Percentiles rank a stretch among this genome's conserved stretches.
phyloP scores from a whole-genome alignment of 1,284 basidiomycete genomes.

The Pterula multifida region DNA sequence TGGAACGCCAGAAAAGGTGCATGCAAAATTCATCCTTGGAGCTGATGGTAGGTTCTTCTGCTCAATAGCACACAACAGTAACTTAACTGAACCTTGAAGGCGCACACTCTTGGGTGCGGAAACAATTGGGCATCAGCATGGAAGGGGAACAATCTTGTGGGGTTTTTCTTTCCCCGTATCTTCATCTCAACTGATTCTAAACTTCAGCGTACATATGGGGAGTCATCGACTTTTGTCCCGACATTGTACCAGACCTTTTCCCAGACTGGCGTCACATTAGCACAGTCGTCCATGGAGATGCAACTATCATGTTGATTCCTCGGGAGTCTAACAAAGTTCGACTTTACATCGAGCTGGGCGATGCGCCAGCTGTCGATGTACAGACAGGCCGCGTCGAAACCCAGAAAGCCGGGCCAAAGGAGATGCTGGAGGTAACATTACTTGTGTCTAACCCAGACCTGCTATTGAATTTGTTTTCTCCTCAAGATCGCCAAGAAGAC shows the following conservation, averaged over 20 bases:
- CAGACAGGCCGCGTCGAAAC: constrained; percentile 29
- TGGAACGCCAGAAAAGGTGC: constrained; percentile 16
- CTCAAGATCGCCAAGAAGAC: neutral
- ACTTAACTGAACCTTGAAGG: constrained; percentile 29
- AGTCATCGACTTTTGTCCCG: constrained; percentile 58
- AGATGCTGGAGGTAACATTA: constrained; percentile 30
- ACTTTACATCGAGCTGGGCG: constrained; percentile 67
- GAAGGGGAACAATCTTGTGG: neutral
- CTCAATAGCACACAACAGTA: too few relatives aligned
- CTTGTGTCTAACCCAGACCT: neutral
- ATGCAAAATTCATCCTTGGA: constrained; percentile 38
- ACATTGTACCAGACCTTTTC: constrained; percentile 43
- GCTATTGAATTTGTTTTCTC: neutral
- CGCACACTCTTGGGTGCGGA: constrained; percentile 78
- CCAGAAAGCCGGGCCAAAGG: constrained; percentile 57
- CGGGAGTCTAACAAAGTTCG: constrained; percentile 62
- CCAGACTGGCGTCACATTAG: constrained; percentile 69
- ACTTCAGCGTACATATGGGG: constrained; percentile 66
- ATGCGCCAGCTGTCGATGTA: constrained; percentile 25
- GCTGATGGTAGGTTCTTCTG: constrained; percentile 30
- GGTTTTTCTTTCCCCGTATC: neutral
- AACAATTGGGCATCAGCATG: constrained; percentile 15
- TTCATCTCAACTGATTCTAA: neutral
- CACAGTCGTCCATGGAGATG: constrained; percentile 47
- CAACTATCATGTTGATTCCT: constrained; percentile 66